phyloP scores from a whole-genome alignment of 768 basidiomycete species.

The Leucocoprinus leucothites region DNA sequence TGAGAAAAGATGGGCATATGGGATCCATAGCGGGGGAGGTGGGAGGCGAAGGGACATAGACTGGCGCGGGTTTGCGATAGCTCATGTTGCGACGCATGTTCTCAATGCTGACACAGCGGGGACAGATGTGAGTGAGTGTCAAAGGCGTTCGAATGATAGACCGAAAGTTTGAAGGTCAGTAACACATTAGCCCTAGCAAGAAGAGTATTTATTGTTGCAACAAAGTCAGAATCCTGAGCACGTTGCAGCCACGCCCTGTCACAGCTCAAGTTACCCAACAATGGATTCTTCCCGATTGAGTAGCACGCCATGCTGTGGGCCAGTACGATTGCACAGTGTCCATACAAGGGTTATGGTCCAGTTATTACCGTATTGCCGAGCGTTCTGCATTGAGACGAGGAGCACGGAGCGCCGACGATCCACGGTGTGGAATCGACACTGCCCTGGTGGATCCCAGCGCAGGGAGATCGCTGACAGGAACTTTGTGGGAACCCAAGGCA shows the following conservation, averaged over 20 bases:
- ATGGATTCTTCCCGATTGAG: conserved; percentile 9
- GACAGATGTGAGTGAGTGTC: not conserved
- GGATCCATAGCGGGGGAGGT: conserved; percentile 30
- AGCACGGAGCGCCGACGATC: conserved; percentile 6
- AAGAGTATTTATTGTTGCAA: conserved; percentile 11
- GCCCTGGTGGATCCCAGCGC: not conserved
- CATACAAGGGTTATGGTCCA: conserved; percentile 8
- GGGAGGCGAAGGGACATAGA: conserved; percentile 64
- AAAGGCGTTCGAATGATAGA: conserved; percentile 6
- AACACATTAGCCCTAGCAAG: not conserved
- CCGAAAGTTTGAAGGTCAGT: conserved; percentile 5
- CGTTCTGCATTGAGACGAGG: not conserved
- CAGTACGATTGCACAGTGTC: conserved; percentile 6
- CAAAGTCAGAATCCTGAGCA: conserved; percentile 5
- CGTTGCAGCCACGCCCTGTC: conserved; percentile 12
- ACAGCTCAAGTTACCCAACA: not conserved
- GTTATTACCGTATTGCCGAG: conserved; percentile 6
- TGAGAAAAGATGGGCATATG: conserved; percentile 10
- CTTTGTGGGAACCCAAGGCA: not conserved
- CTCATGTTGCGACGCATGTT: conserved; percentile 46
- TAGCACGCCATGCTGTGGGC: conserved; percentile 12
- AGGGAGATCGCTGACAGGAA: not conserved
- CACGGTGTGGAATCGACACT: not conserved
- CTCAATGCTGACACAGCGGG: not conserved
- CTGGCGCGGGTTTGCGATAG: conserved; percentile 70